Evolutionary conservation across 371 early-diverging fungal species (phyloP), one percentile per base, ranked within the genome.

Genomic region (Mortierella sp.): DNA sequence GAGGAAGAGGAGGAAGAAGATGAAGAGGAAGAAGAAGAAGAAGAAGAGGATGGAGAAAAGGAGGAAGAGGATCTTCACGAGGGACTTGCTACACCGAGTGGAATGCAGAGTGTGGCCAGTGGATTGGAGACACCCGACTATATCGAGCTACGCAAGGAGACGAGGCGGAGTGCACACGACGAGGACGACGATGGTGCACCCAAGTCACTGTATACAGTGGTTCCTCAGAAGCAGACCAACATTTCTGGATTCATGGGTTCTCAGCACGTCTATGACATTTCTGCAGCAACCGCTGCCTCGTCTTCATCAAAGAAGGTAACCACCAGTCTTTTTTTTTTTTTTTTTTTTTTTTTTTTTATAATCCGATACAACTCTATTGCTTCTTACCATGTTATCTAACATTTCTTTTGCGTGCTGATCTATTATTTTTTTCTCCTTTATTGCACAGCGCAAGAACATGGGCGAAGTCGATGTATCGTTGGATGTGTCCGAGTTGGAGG

Each of bases 121-220:
- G 98, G 97, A 7, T 83, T 98, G 70, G 96, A 96, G 79, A 98
- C 98, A 19, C 98, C 98, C 0, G 95, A 94, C 37, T 88, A 90
- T 62, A 92, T 98, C 60, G 97, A 98, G 75, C 85, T 98, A 52
- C 93, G 98, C 66, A 98, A 98, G 80, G 92, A 86, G 23, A 81
- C 79, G 5, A 84, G 81, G 62, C 70, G 59, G 68, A 64, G 65
- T 56, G 64, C 62, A 23, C 80, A 66, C 23, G 72, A 83, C 60
- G 72, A 57, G 23, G 71, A 68, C 11, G 83, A 83, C 37, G 92
- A 91, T 56, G 91, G 90, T 18, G 89, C 85, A n/a, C 89, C 92
- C 11, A 92, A 90, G 66, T 90, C 90, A 57, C 84, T 98, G 29
- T 98, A 96, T 79, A 93, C 92, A 21, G 93, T 98, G n/a, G 72